Base-by-base conservation (phyloP, 1,284 basidiomycete genomes). In the Taiwanofungus camphoratus region DNA sequence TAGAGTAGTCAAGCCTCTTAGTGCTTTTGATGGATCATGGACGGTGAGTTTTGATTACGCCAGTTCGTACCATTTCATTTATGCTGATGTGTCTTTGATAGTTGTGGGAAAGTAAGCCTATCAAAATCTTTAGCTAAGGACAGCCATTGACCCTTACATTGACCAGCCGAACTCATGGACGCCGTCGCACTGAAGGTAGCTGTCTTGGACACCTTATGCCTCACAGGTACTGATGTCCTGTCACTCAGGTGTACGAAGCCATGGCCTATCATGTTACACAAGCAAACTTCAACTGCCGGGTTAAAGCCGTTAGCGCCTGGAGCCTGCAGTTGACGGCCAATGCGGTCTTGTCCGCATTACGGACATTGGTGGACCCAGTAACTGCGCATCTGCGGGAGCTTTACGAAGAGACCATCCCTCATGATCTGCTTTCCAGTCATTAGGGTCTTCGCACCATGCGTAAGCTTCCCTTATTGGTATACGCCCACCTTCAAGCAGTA, bases 181-280 rank as follows among this genome's bases (percentile, higher is more conserved):
- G 82, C 80, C 48, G 85, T 92, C 42, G 80, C 87, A 2, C 66
- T 81, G 55, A 87, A 91, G 69, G 85, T 82, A 49, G 33, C 55
- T 44, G 22, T 32, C 21, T 43, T 36, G 20, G 32, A 33, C 24
- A 36, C 21, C 16, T 13, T 8, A 15, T 24, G 15, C 23, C 20
- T 9, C 26, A 13, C 34, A 29, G 3, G 4, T 33, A 8, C 9
- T 31, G 18, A 18, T 23, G 16, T 4, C 19, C 4, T 21, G 11
- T 12, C n/a, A 15, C 6, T 12, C 53, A 88, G 79, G 83, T 83
- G 20, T 93, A 95, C 62, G 87, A 89, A 42, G 93, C 93, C 6
- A 76, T 97, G 48, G 92, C 92, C 2, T 82, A 92, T 61, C 93
- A 97, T 62, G 93, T 95, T 48, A 82, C 82, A 1, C 86, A 92